A percentile compares a stretch with the other conserved stretches of the same genome.
Evolutionary conservation across 169 alveolate species (phyloP).

Genomic region (Eimeria tenella): DNA sequence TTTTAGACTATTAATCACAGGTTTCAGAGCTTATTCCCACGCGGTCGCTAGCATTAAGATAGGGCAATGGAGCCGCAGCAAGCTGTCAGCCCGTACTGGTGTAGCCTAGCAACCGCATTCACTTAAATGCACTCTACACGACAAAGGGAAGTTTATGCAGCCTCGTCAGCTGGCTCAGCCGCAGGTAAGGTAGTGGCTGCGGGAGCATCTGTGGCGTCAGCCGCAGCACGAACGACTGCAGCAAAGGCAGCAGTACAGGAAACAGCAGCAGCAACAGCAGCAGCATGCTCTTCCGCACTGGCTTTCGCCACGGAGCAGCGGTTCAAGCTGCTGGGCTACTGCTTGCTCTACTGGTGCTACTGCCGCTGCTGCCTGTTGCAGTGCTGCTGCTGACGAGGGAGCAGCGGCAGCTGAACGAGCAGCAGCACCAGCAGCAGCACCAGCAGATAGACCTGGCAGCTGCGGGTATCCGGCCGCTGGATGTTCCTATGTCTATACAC

Average conservation of each 20-base stretch:
- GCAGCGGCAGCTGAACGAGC: constrained; percentile 66
- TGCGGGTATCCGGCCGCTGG: constrained; percentile 68
- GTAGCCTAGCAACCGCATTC: not conserved
- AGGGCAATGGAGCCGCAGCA: constrained; percentile 49
- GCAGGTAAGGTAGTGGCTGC: constrained; percentile 33
- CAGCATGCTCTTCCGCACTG: constrained; percentile 75
- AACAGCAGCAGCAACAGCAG: constrained; percentile 54
- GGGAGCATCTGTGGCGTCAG: not conserved
- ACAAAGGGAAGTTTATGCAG: constrained; percentile 32
- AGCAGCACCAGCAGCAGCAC: constrained; percentile 68
- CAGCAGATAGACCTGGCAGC: constrained; percentile 70
- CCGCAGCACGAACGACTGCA: not conserved
- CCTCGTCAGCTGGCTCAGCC: not conserved
- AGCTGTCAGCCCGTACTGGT: not conserved
- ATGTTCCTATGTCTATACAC: constrained; percentile 39
- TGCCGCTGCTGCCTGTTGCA: constrained; percentile 73
- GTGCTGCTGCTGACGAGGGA: constrained; percentile 69
- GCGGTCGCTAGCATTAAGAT: constrained; percentile 18
- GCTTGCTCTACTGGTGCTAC: constrained; percentile 62
- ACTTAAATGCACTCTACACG: not conserved
- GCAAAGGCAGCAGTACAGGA: not conserved
- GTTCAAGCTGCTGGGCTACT: constrained; percentile 73
- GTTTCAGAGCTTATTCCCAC: not conserved
- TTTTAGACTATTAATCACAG: not conserved
- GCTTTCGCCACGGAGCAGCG: constrained; percentile 77